Base-by-base conservation (phyloP, 2,329 filamentous ascomycete species). In the Colletotrichum liriopes region DNA sequence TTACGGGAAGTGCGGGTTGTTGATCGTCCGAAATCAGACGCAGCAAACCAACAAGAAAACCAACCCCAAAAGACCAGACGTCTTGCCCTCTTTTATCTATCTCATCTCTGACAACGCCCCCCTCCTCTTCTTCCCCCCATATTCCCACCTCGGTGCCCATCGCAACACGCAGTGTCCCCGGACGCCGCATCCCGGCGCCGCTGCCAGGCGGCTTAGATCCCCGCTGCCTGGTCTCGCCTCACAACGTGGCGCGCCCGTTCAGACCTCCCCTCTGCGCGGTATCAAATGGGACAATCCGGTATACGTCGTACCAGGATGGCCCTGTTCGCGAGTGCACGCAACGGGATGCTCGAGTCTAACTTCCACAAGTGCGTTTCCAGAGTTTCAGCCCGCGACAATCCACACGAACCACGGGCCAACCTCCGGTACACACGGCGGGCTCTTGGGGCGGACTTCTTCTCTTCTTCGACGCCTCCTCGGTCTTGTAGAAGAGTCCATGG, bases 361-460 rank as follows among this genome's bases (percentile, higher is more conserved):
- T 51, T 71, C 41, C 23, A 43, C 55, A 62, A 62, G 56, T 56
- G 56, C 49, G 64, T 62, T 71, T 71, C 68, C 65, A 71, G 52
- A 54, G 69, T 69, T 72, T 72, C 69, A 69, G 69, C 65, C 59
- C 65, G 69, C 69, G 69, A 72, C 65, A 64, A 69, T 60, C 59
- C 69, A 58, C 65, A 35, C 20, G 49, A 45, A 58, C 32, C 65
- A 72, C 69, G 47, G 59, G 65, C 59, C 69, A 59, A 12, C 61
- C 6, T 43, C 23, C 23, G 61, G 47, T 32, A 52, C 20, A n/a
- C 41, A 59, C 41, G 41, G 43, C 35, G 18, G 54, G 16, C n/a
- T 20, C 6, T 18, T 12, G 7, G 5, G 16, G 26, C n/a, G 32
- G 11, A 6, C 20, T n/a, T 4, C 9, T 11, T 47, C 29, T 9